Percentiles rank a stretch among this genome's conserved stretches.
Conservation (phyloP, 495 filamentous ascomycete species). For the Xylaria grammica region DNA sequence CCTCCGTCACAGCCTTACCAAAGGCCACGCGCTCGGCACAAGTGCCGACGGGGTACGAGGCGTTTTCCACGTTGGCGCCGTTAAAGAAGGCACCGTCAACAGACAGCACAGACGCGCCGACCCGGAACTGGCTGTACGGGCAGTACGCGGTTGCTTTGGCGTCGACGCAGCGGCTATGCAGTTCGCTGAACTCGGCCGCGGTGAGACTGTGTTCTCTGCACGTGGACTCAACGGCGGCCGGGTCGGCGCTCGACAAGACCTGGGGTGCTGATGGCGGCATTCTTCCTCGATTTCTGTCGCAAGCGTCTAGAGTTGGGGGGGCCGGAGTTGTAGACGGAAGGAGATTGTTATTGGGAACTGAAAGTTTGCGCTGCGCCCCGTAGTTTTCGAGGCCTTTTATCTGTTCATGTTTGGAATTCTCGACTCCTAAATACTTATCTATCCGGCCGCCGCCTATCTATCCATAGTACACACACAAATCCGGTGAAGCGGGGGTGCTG, state of each 20-base stretch:
- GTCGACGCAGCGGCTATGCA: slow-evolving; percentile 61
- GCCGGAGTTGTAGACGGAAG: too few relatives aligned
- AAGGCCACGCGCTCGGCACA: slow-evolving; percentile 93
- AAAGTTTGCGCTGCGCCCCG: slow-evolving; percentile 1
- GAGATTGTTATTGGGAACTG: too few relatives aligned
- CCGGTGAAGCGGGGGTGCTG: slow-evolving; percentile 19
- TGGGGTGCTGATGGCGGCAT: slow-evolving; percentile 23
- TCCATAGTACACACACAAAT: neutral
- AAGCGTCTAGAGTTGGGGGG: too few relatives aligned
- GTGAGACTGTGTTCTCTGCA: slow-evolving; percentile 57
- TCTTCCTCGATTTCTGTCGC: neutral
- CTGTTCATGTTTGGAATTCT: neutral
- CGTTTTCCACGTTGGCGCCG: slow-evolving; percentile 95
- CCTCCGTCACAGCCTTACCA: slow-evolving; percentile 75
- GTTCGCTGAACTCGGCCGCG: slow-evolving; percentile 61
- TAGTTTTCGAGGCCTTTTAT: neutral
- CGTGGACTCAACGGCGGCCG: slow-evolving; percentile 30
- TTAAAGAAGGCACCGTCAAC: slow-evolving; percentile 62
- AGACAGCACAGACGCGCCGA: slow-evolving; percentile 81
- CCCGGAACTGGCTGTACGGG: slow-evolving; percentile 93
- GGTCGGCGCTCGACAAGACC: slow-evolving; percentile 34
- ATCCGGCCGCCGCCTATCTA: neutral
- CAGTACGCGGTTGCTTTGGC: slow-evolving; percentile 84
- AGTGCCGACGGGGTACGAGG: slow-evolving; percentile 85
- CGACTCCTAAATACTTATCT: neutral